Base-by-base conservation (phyloP, 768 basidiomycete species). In the Kwoniella europaea region DNA sequence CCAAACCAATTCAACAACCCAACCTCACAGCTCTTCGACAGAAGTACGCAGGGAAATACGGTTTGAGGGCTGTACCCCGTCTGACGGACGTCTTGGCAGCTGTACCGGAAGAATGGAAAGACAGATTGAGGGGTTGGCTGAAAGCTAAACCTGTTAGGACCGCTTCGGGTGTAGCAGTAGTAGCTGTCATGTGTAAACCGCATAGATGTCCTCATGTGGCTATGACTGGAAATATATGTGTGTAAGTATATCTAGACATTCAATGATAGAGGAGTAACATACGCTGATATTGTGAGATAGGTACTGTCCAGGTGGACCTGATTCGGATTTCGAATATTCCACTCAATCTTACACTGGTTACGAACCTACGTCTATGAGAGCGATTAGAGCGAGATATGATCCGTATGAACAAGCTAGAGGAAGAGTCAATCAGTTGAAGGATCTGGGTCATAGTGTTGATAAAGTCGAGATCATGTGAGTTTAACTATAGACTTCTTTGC, bases 161-260 rank as follows among this genome's bases (percentile, higher is more conserved):
- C 3, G 97, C 97, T 9, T 96, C 94, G 84, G 96, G 97, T 69
- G 95, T 98, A 69, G 97, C 96, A 16, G 96, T 98, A 24, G 97
- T 99, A 15, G 97, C 97, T 10, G 96, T 99, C n/a, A 99, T 99
- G 97, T 96, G 94, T 86, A 99, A 98, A 81, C 97, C 97, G 1
- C 97, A 99, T 86, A 89, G 97, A 65, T 99, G 97, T 86, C 97
- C 97, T 4, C 97, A 99, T 85, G 98, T 99, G 67, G 97, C 97
- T 9, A 97, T 99, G 93, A 99, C 97, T 0, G 97, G 97, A 35
- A 99, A 99, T 79, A 98, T 99, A 67, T 99, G 97, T 85, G 97
- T 99, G 91, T 96, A 84, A 74, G 91, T 85, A 9, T 9, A 3
- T 13, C 0, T 1, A 46, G 10, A 46, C 12, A 46, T 46, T 46